phyloP scores from a whole-genome alignment of 106 monocot genomes.

The Allium cepa region DNA sequence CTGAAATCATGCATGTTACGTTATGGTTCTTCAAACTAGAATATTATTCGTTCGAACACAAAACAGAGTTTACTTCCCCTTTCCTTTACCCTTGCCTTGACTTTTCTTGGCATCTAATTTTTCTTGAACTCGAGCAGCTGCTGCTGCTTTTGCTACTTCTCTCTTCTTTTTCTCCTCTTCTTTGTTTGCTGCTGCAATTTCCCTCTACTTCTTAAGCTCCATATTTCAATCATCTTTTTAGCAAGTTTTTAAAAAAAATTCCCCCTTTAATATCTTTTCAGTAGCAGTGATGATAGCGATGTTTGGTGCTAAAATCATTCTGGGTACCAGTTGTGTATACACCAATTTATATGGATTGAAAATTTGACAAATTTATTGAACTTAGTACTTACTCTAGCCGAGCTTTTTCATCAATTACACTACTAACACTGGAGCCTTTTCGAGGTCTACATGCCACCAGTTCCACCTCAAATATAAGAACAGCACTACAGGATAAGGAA shows the following conservation, averaged over 20 bases:
- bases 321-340: too few species aligned
- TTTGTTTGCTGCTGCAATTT: conserved; percentile 62
- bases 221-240: conserved; percentile 19
- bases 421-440: conserved; percentile 65
- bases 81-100: conserved; percentile 86
- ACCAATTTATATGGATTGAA: not conserved
- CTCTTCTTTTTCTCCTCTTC: conserved; percentile 93
- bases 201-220: conserved; percentile 91
- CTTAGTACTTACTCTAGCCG: conserved; percentile 70
- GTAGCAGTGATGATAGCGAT: too few species aligned
- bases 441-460: conserved; percentile 77
- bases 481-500: conserved; percentile 35
- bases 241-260: too few species aligned
- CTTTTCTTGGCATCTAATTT: conserved; percentile 92
- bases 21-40: too few species aligned
- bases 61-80: conserved; percentile 40
- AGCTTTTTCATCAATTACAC: conserved; percentile 74
- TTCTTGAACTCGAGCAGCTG: conserved; percentile 91
- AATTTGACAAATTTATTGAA: not conserved
- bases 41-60: too few species aligned
- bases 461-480: conserved; percentile 91
- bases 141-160: conserved; percentile 96
- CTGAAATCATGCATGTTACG: too few species aligned
- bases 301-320: too few species aligned
- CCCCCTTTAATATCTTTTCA: too few species aligned